Percentiles rank a stretch among this genome's conserved stretches.
Conservation (phyloP, 116 monocot species). For the Trichopus zeylanicus region DNA sequence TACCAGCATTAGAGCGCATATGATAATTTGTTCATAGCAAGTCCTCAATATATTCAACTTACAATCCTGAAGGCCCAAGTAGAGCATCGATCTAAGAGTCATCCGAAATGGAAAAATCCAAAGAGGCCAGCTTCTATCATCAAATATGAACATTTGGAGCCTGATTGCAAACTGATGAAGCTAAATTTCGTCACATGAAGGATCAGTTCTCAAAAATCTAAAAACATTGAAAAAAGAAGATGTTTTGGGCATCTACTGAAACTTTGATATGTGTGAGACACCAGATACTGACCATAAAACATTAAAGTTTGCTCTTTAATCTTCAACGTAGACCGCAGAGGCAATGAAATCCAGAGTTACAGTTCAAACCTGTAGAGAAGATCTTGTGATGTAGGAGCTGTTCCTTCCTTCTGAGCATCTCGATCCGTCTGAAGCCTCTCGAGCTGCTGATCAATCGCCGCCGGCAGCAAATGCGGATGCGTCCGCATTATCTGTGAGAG, state of each 20-base stretch:
- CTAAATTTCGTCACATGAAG: neutral
- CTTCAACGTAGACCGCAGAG: no score
- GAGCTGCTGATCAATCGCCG: slow-evolving; percentile 88
- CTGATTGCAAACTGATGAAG: neutral
- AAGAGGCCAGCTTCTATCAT: neutral
- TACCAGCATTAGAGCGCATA: no score
- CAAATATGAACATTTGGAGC: neutral
- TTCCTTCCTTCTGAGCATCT: slow-evolving; percentile 45
- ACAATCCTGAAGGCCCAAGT: no score
- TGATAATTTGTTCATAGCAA: no score
- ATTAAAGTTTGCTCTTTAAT: no score
- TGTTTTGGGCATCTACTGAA: neutral
- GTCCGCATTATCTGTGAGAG: slow-evolving; percentile 81
- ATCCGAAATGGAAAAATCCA: neutral
- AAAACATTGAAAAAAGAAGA: neutral
- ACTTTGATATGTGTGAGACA: no score
- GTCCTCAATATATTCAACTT: no score
- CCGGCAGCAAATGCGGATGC: slow-evolving; percentile 84
- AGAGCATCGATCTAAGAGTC: no score
- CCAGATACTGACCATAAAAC: no score
- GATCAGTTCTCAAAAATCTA: neutral
- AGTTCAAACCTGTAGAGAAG: slow-evolving; percentile 52
- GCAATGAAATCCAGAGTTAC: neutral
- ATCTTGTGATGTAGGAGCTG: slow-evolving; percentile 36
- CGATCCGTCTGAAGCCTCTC: slow-evolving; percentile 70